Evolutionary conservation across 768 basidiomycete species (phyloP).

Genomic region (Multifurca ochricompacta): DNA sequence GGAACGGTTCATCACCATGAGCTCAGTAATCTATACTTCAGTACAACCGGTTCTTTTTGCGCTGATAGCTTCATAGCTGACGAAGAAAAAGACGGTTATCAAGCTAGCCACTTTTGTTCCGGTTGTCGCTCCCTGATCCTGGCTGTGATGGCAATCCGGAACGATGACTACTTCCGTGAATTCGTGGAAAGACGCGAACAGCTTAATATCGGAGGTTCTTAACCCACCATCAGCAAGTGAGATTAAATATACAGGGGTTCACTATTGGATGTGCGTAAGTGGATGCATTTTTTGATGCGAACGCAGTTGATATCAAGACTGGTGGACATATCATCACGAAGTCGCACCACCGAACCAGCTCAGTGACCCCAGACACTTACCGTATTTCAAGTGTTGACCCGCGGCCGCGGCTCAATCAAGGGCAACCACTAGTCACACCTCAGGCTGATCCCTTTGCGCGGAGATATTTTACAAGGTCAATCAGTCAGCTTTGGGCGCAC

Average conservation of each 20-base stretch:
- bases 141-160: background rate
- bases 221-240: too few species aligned
- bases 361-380: conserved; percentile 1
- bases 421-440: too few species aligned
- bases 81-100: conserved; percentile 18
- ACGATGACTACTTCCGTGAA: background rate
- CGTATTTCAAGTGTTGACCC: background rate
- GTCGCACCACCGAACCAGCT: background rate
- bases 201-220: too few species aligned
- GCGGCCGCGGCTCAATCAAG: background rate
- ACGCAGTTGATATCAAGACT: background rate
- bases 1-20: conserved; percentile 61
- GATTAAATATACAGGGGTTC: too few species aligned
- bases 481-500: too few species aligned
- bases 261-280: background rate
- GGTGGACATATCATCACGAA: background rate
- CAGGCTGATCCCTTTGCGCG: too few species aligned
- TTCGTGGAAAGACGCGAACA: too few species aligned
- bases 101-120: conserved; percentile 1
- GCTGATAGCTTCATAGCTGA: conserved; percentile 18
- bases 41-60: conserved; percentile 33
- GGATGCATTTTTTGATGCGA: background rate
- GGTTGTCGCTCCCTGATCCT: background rate
- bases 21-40: conserved; percentile 55
- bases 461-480: too few species aligned